Evolutionary conservation across 495 filamentous ascomycete species (phyloP), one percentile per base, ranked within the genome.

Genomic region (Aspergillus mulundensis): DNA sequence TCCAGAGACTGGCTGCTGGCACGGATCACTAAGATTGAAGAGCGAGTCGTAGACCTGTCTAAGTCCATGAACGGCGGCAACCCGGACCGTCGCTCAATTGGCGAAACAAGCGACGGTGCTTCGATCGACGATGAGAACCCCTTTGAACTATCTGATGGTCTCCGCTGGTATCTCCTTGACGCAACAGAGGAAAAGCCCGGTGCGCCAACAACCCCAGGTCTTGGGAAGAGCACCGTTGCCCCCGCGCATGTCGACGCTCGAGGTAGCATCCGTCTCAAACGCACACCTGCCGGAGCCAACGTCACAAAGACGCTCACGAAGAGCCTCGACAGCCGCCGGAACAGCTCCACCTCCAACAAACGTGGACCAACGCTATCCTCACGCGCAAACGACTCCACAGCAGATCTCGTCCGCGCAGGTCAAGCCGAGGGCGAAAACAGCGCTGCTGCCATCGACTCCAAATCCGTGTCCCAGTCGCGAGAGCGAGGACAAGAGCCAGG

Each of bases 81-180:
- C 70, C 67, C 81, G 61, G 84, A 86, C 52, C 74, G 79, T 41
- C 69, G 71, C 43, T 84, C 81, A 3, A 69, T 83, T 7, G 78
- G 75, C 8, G 71, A 76, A 36, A 70, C 70, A 28, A 82, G 76
- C 67, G 84, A 86, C 50, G 80, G 75, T 14, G 75, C 77, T 18
- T 83, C 81, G 5, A 77, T 86, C n/a, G 90, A 94, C 41, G 92
- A 98, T 57, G 94, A 99, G 55, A 99, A 99, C 66, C 94, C 94
- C 1, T 99, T 97, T 62, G 92, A 96, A 59, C 81, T 99, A 15
- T 96, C 91, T 0, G 94, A 99, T 64, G 94, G 94, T 16, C 76
- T 99, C 16, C 82, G 93, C 25, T 99, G 94, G 94, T 97, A 96
- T 64, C 81, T 97, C 2, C 81, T 97, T 10, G 93, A 99, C 65